Conservation (phyloP, 1,139 yeast genomes). For the Magnusiomyces tetraspermus region DNA sequence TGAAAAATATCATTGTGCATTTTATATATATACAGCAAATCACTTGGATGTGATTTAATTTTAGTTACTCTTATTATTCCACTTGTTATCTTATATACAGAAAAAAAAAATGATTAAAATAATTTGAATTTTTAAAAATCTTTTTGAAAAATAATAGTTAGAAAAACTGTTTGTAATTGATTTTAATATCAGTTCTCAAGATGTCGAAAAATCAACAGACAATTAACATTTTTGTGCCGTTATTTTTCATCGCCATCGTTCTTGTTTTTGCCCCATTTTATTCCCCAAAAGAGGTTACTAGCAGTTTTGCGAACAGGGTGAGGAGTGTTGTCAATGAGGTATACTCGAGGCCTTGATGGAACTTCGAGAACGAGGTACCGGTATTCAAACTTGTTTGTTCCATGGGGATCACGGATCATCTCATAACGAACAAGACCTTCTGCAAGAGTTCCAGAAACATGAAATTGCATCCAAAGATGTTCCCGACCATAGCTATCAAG, state of each 20-base stretch:
- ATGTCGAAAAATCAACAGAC: too few species aligned
- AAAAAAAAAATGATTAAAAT: too few species aligned
- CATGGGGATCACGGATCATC: slow-evolving; percentile 33
- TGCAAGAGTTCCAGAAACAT: slow-evolving; percentile 53
- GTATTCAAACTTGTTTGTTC: slow-evolving; percentile 62
- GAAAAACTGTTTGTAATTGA: too few species aligned
- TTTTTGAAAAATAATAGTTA: background rate
- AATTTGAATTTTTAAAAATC: too few species aligned
- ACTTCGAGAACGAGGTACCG: slow-evolving; percentile 69
- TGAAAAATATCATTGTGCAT: too few species aligned
- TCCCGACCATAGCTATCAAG: slow-evolving; percentile 66
- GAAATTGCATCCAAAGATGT: slow-evolving; percentile 75
- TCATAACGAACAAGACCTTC: slow-evolving; percentile 14
- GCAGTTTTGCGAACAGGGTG: slow-evolving; percentile 29
- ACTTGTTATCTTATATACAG: too few species aligned
- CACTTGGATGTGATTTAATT: too few species aligned
- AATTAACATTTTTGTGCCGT: too few species aligned
- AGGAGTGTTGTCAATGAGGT: slow-evolving; percentile 51
- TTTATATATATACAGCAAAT: too few species aligned
- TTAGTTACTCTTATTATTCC: too few species aligned
- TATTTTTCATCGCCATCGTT: background rate
- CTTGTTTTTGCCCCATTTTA: slow-evolving; percentile 73
- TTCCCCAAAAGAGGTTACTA: slow-evolving; percentile 57
- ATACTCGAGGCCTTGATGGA: slow-evolving; percentile 58
- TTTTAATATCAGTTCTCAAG: too few species aligned